Base-by-base conservation (phyloP, 75 land plant genomes). In the Pinus tabuliformis region DNA sequence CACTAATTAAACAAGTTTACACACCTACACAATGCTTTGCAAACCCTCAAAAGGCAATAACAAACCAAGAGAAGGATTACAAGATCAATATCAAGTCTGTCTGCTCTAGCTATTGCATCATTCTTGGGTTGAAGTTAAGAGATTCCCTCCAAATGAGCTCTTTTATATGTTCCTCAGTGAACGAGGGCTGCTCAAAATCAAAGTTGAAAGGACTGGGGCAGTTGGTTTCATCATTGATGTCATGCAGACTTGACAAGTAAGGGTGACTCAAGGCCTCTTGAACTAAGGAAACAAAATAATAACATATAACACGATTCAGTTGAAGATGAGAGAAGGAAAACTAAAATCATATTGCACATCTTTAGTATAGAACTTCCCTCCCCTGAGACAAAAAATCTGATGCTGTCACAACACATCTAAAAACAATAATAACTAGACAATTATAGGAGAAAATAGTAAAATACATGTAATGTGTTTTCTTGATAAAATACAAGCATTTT, bases 401-500 rank as follows among this genome's bases (percentile, higher is more conserved):
- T 92, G 91, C 75, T 82, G 11, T 68, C 71, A 37, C 9, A 7
- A 13, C 37, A n/a, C 4, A 68, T 59, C 21, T 42, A 6, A 42
- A 17, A 68, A 42, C 18, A 39, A 36, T 36, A 66, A 42, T 26
- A 62, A 20, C 8, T 3, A 68, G n/a, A 24, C n/a, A 49, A 30
- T 68, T 68, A 68, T 22, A 30, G 20, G 6, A 17, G 21, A 57
- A 14, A 26, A 26, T 49, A 21, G 15, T 33, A 45, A 26, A 2
- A 33, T 84, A 93, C 97, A 92, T 81, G 97, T 89, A 16, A 96
- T 88, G 12, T 94, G 90, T 63, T 73, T 86, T 68, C 79, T 83
- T 49, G 97, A 76, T 96, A 92, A 84, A 96, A 96, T 26, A 90
- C 87, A 49, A 96, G 94, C 97, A 96, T 96, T 79, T 85, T 91